Base-by-base conservation (phyloP, 257 asterid genomes). In the Ligustrum vulgare region DNA sequence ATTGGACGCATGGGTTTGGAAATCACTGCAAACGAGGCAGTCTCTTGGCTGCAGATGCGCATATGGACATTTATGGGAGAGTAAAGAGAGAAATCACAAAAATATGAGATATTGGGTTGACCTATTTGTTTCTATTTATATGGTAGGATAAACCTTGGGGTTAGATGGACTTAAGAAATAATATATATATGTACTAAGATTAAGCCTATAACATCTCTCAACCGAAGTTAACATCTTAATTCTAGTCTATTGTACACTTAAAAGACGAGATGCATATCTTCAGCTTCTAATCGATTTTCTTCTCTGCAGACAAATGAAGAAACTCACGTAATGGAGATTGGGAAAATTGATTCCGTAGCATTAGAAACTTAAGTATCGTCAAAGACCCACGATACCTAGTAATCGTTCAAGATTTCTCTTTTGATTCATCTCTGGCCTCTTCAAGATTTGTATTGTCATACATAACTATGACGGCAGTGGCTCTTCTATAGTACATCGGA, bases 1-100 rank as follows among this genome's bases (percentile, higher is more conserved):
- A 84, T 1, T 28, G 31, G 31, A 28, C 31, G 31, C 31, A 28
- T 28, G 96, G 94, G 80, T 90, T 91, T 72, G 89, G 80, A 41
- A 90, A 89, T 34, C 87, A 91, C 81, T 89, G 97, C 77, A 90
- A 75, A 72, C 93, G 92, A 22, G 97, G 96, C 83, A 91, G 76
- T 86, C 90, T 87, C 87, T 90, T 87, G 3, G 97, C 96, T 91
- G 97, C 71, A 86, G 43, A 70, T 62, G 69, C 62, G 69, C 62
- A 74, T 15, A 54, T 41, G 8, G 5, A 65, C 58, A 54, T 7
- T 51, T 10, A 18, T 23, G 47, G 67, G 18, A 25, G 9, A 5
- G 34, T 0, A 23, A 67, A 12, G 49, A 72, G 65, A 35, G n/a
- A 72, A 66, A 47, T 20, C 18, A 18, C 37, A 25, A 47, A 64